These are phyloP conservation scores for Suhomyces coccinellae DNA, from an alignment of 1,139 yeast genomes.

Conservation along the genomic window DNA sequence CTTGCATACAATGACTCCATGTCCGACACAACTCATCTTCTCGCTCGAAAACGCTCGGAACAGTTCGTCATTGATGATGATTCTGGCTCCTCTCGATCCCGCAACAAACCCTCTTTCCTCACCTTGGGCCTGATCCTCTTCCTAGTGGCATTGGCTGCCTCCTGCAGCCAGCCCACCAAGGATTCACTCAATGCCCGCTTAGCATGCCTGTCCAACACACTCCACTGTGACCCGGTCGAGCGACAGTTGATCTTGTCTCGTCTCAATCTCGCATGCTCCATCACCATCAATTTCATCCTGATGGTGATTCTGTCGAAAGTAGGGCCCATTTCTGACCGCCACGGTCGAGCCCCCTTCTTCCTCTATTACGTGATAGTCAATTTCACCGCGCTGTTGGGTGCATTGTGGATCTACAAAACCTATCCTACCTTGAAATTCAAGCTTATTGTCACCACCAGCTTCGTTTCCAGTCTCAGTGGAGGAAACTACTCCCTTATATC, in stretches of 20 bases:
- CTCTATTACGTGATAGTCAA: slow-evolving; percentile 4
- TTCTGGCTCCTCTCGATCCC: background rate
- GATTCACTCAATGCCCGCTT: slow-evolving; percentile 9
- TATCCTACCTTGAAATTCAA: slow-evolving; percentile 8
- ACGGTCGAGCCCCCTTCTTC: slow-evolving; percentile 14
- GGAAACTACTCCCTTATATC: slow-evolving; percentile 10
- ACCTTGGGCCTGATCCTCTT: slow-evolving; percentile 7
- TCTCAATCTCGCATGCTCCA: slow-evolving; percentile 7
- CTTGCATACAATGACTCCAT: background rate
- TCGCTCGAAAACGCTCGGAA: slow-evolving; percentile 7
- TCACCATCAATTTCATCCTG: slow-evolving; percentile 9
- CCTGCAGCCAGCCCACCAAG: slow-evolving; percentile 10
- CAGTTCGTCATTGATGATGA: slow-evolving; percentile 4
- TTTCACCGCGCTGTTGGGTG: slow-evolving; percentile 1
- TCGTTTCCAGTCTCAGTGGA: slow-evolving; percentile 11
- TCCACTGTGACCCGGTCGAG: slow-evolving; percentile 7
- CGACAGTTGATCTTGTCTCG: slow-evolving; percentile 10
- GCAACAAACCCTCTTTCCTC: background rate
- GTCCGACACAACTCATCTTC: slow-evolving; percentile 5
- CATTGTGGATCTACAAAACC: slow-evolving; percentile 6
- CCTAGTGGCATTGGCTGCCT: slow-evolving; percentile 10
- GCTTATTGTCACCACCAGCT: slow-evolving; percentile 3
- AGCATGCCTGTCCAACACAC: slow-evolving; percentile 2
- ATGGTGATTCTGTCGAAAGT: slow-evolving; percentile 12
- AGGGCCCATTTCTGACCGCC: slow-evolving; percentile 13